Evolutionary conservation across 73 alveolate genomes (phyloP), one percentile per base, ranked within the genome.

Genomic region (Paramecium octaurelia): DNA sequence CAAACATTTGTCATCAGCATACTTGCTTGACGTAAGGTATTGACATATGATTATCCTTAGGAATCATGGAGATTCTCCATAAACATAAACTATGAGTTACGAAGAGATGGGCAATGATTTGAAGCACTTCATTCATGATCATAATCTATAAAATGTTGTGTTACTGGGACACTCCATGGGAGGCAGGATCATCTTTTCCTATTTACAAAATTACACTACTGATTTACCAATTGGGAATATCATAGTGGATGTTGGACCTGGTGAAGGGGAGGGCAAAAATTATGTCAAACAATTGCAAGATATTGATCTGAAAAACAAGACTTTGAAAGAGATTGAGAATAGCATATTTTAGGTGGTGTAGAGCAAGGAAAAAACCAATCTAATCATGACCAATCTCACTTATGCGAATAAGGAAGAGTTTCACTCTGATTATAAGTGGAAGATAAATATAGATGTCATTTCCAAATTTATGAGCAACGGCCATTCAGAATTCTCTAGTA

Each of bases 211-310:
- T 34, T 23, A 9, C 83, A 60, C 23, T 8, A 2, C 18, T 60
- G 10, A 60, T 23, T 34, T 10, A 9, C 14, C 2, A 18, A 10
- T 60, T 21, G 60, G 86, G 31, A 71, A 71, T 31, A 36, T 71
- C 6, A 88, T 88, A 11, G 48, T 76, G 8, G 92, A 88, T 44
- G 34, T 88, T 10, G 16, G 50, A 8, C 91, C 91, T 10, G 14
- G 34, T 34, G 86, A 31, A 71, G 86, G 86, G 14, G 86, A 31
- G 14, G 40, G 86, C 58, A 71, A 31, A 12, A 71, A 6, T 31
- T 69, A 4, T 23, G 31, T 27, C 8, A 18, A 12, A 68, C 8
- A 68, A 20, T 12, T 68, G 5, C 9, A 6, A 18, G 10, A 69
- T 24, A 20, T 69, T 9, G 85, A 69, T n/a, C 54, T 23, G 29